A percentile compares a stretch with the other conserved stretches of the same genome.
These are phyloP conservation scores for Citrus australasica DNA, from an alignment of 345 rosid species.

Conservation along the genomic window DNA sequence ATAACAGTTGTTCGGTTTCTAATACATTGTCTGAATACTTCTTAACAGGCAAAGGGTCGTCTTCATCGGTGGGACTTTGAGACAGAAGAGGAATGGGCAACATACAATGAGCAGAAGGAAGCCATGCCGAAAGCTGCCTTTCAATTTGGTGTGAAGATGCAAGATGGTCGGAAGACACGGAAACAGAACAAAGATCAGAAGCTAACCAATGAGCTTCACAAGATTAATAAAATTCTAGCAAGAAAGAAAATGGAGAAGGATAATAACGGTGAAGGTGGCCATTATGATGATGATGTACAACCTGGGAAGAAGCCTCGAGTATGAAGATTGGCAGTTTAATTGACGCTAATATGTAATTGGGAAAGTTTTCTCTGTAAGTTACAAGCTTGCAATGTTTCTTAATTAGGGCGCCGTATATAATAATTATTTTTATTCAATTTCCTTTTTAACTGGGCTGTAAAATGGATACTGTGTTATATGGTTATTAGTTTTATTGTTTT, in stretches of 20 bases:
- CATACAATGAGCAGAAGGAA: slow-evolving; percentile 96
- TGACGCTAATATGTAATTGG: slow-evolving; percentile 1
- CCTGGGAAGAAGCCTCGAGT: slow-evolving; percentile 55
- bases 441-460: background rate
- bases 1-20: background rate
- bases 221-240: slow-evolving; percentile 87
- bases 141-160: slow-evolving; percentile 99
- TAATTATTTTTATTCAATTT: background rate
- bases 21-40: background rate
- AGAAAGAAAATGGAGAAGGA: slow-evolving; percentile 88
- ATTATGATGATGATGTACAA: slow-evolving; percentile 44
- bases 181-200: slow-evolving; percentile 98
- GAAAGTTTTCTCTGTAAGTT: background rate
- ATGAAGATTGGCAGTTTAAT: slow-evolving; percentile 13
- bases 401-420: background rate
- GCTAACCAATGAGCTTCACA: slow-evolving; percentile 78
- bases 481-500: background rate
- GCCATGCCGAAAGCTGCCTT: slow-evolving; percentile 99
- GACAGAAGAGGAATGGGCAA: slow-evolving; percentile 98
- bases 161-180: slow-evolving; percentile 90
- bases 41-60: slow-evolving; percentile 88
- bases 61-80: slow-evolving; percentile 99
- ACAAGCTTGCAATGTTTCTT: background rate
- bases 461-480: no score
- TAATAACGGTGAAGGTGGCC: slow-evolving; percentile 41